phyloP scores from a whole-genome alignment of 441 rosid species.

The Pelargonium myrrhifolium region DNA sequence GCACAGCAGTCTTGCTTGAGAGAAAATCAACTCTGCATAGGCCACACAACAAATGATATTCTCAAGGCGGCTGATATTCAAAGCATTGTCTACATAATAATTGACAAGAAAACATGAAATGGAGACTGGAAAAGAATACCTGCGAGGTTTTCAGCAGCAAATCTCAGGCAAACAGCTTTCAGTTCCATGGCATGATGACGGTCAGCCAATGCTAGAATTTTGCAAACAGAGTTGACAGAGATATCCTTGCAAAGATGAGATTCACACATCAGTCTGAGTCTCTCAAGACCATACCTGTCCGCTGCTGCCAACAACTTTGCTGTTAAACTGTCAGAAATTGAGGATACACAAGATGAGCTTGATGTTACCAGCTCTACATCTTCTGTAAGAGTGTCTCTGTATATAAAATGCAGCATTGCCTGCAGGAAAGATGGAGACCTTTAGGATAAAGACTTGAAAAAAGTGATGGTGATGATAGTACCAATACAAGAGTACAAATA shows the following conservation, averaged over 20 bases:
- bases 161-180: conserved; percentile 75
- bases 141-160: conserved; percentile 61
- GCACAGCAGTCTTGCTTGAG: not conserved
- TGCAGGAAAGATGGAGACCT: conserved; percentile 26
- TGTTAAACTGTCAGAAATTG: conserved; percentile 44
- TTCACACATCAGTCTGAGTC: conserved; percentile 67
- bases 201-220: conserved; percentile 80
- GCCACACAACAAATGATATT: not conserved
- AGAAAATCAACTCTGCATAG: not conserved
- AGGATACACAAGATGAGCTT: conserved; percentile 29
- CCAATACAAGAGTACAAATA: not conserved
- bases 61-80: not conserved
- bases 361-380: conserved; percentile 55
- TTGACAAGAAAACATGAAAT: conserved; percentile 11
- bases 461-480: not conserved
- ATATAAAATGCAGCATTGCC: conserved; percentile 79
- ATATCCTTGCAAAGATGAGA: conserved; percentile 67
- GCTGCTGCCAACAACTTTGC: conserved; percentile 88
- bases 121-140: conserved; percentile 27
- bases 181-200: conserved; percentile 81
- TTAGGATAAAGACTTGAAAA: conserved; percentile 1
- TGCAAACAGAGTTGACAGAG: conserved; percentile 72
- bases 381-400: conserved; percentile 74
- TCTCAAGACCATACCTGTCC: conserved; percentile 76
- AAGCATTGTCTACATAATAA: not conserved